Evolutionary conservation across 108 stramenopile species (phyloP), one percentile per base, ranked within the genome.

Genomic region (Nitzschia putrida): DNA sequence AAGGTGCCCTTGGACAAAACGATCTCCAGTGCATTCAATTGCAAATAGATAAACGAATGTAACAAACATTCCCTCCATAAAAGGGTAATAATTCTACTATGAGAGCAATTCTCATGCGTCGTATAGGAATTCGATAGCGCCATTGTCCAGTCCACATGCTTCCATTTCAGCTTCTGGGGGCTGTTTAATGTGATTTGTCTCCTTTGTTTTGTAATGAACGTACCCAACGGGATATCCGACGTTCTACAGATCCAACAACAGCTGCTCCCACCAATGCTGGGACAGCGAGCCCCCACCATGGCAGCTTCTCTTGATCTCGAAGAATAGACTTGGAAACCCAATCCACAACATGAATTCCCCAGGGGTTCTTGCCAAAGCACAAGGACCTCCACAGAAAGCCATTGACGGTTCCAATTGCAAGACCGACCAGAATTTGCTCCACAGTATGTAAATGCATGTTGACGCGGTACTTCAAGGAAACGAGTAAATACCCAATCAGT

Each of bases 241-340:
- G 86, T 76, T 93, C 92, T 55, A 90, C 81, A 21, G 84, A 84
- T 11, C 92, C 89, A 20, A 93, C 92, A 0, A 90, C 88, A 3
- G 77, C 59, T 0, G 72, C 77, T 14, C 92, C 92, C 11, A 90
- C 77, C 45, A 89, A n/a, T 39, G 85, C 69, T 1, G 92, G 89
- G 18, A 93, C 63, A 14, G 60, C 57, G 42, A 93, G 66, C 23
- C 61, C 75, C 8, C 66, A 52, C 52, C 71, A 68, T 6, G 89
- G 86, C 61, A 93, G 65, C 25, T 81, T 42, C 37, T 86, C 89
- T 67, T 86, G 73, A 9, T 79, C 67, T 20, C 83, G 74, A 29
- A 89, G 50, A 21, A 83, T 78, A 53, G 77, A 44, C 23, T 47
- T 44, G 0, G 54, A 49, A 9, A 77, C 70, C 50, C 49, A 66